Conservation (phyloP, 2,329 filamentous ascomycete genomes). For the Cladosporium sp. region DNA sequence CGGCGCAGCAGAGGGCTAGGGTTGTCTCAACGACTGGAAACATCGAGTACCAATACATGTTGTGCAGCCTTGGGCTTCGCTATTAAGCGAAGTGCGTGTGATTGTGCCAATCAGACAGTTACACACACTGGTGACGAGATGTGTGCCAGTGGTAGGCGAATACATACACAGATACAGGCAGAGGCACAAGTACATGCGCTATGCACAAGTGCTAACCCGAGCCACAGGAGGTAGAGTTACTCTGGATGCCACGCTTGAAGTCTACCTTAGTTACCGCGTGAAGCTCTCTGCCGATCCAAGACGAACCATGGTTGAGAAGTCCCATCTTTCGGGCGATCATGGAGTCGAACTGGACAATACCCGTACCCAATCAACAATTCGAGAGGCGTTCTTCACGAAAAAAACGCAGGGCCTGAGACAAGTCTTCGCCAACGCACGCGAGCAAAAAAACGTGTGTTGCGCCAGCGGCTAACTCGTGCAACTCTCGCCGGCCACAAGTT, state of each 20-base stretch:
- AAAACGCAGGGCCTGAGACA: slow-evolving; percentile 17
- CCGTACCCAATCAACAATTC: slow-evolving; percentile 8
- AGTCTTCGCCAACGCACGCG: not conserved
- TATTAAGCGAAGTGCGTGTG: not conserved
- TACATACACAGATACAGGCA: not conserved
- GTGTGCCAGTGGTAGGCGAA: not conserved
- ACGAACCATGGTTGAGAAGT: slow-evolving; percentile 10
- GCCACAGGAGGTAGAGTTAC: not conserved
- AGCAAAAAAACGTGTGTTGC: slow-evolving; percentile 17
- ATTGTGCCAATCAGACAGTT: not conserved
- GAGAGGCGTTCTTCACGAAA: slow-evolving; percentile 9
- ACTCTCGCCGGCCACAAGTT: not conserved
- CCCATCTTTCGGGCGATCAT: slow-evolving; percentile 11
- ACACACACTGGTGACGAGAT: not conserved
- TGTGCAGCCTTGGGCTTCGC: slow-evolving; percentile 1
- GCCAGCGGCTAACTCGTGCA: slow-evolving; percentile 16
- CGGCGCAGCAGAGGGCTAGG: not conserved
- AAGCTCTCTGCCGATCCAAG: not conserved
- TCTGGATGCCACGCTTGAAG: not conserved
- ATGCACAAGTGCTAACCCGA: not conserved
- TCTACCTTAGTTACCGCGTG: not conserved
- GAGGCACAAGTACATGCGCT: not conserved
- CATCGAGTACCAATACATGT: slow-evolving; percentile 3
- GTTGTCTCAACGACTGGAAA: not conserved
- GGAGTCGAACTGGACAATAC: not conserved